These are phyloP conservation scores for Cytospora leucostoma DNA, from an alignment of 2,329 filamentous ascomycete species.

Conservation along the genomic window DNA sequence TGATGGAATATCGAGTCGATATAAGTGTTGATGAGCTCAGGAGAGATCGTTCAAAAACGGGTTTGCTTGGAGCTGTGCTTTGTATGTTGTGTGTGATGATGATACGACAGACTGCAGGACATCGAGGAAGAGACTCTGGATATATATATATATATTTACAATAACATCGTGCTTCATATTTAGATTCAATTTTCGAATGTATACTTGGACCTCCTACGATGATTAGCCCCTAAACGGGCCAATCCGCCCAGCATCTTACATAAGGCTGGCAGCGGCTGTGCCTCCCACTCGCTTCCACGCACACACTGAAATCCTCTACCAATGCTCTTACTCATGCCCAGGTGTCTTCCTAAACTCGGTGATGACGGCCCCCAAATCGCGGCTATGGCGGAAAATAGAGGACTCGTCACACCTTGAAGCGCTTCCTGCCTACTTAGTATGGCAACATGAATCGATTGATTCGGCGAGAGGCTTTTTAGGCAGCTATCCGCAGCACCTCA, in stretches of 20 bases:
- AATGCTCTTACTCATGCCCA: not conserved
- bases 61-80: not conserved
- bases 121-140: not conserved
- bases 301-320: not conserved
- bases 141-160: constrained; percentile 10
- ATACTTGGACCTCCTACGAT: not conserved
- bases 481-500: constrained; percentile 4
- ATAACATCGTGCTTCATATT: not conserved
- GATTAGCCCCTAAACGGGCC: not conserved
- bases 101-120: not conserved
- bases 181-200: not conserved
- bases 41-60: not conserved
- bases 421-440: constrained; percentile 2
- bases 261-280: constrained; percentile 17
- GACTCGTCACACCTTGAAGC: constrained; percentile 7
- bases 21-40: not conserved
- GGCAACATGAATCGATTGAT: constrained; percentile 15
- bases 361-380: constrained; percentile 17
- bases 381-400: constrained; percentile 1
- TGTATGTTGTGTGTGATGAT: constrained; percentile 13
- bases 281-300: constrained; percentile 9
- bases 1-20: not conserved
- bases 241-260: not conserved
- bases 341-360: not conserved
- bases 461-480: constrained; percentile 4